Base-by-base conservation (phyloP, 768 basidiomycete species). In the Boletus pseudopeckii region DNA sequence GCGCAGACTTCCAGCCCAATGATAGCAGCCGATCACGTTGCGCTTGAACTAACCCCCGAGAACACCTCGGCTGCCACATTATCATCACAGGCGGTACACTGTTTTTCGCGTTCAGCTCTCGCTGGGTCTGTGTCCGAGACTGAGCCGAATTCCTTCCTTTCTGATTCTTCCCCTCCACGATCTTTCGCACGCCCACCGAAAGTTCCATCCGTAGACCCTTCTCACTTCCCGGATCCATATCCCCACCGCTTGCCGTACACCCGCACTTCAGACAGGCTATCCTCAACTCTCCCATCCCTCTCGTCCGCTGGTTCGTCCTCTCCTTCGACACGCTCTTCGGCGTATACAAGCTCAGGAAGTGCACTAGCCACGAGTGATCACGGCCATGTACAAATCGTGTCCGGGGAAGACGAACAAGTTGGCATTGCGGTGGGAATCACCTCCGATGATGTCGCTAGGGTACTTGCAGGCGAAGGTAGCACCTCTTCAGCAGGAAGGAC, bases 261-360 rank as follows among this genome's bases (percentile, higher is more conserved):
- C 60, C 74, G 63, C 45, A 60, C 59, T 22, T 70, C 71, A 18
- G 69, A 69, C 44, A 61, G 71, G 50, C 30, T 57, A n/a, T 72
- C 72, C 9, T 73, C 73, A 1, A 55, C 74, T 5, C 72, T 78
- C 11, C 85, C 85, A 4, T 75, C 84, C 15, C 81, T 88, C 50
- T 89, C 87, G 3, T 86, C 86, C 5, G 80, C 80, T 39, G 81
- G 82, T 42, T 87, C 90, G 0, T 85, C 86, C 24, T 82, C 85
- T 32, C 77, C 79, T 2, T 89, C 88, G 5, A 82, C 86, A 7
- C 80, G 88, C 46, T 90, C 89, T 8, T 88, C 87, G 5, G 87
- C 88, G 5, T 90, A 90, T 65, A 86, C 87, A 22, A 85, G 79
- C 69, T 82, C 83, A 18, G 85, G 84, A 50, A 86, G 85, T 68